A percentile compares a stretch with the other conserved stretches of the same genome.
These are phyloP conservation scores for Rhynchosporium agropyri DNA, from an alignment of 2,329 filamentous ascomycete species.

Conservation along the genomic window DNA sequence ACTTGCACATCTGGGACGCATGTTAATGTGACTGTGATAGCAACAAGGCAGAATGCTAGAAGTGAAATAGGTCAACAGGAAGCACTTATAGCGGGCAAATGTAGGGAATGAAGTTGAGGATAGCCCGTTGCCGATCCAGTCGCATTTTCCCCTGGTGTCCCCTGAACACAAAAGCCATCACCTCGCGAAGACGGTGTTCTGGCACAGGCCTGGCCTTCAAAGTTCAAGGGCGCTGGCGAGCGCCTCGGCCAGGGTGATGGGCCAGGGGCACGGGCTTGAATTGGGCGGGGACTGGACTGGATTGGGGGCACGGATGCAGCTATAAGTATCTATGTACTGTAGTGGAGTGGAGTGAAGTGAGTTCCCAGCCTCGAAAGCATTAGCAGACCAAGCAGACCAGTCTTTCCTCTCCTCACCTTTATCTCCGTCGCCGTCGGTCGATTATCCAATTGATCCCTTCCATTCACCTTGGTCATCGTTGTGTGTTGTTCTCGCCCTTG, in stretches of 20 bases:
- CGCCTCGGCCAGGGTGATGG: constrained; percentile 2
- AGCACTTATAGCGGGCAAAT: constrained; percentile 2
- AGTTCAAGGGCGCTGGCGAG: neutral
- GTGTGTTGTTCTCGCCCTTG: constrained; percentile 12
- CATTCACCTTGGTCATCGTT: constrained; percentile 19
- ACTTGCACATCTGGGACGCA: constrained; percentile 7
- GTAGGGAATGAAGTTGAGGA: constrained; percentile 2
- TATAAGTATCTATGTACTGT: too few species aligned
- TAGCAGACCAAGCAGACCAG: too few species aligned
- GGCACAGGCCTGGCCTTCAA: constrained; percentile 3
- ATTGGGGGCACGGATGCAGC: constrained; percentile 5
- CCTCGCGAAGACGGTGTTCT: neutral
- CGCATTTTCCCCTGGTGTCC: neutral
- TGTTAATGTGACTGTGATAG: constrained; percentile 10
- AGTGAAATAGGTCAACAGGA: neutral
- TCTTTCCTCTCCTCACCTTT: neutral
- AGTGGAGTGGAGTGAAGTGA: too few species aligned
- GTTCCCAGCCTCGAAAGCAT: constrained; percentile 22
- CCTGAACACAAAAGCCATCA: neutral
- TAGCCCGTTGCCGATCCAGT: neutral
- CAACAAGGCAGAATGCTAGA: neutral
- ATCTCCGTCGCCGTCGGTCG: neutral
- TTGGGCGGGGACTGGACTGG: constrained; percentile 9
- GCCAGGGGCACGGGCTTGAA: constrained; percentile 6
- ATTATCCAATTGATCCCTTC: neutral